Evolutionary conservation across 805 yeast genomes (phyloP), one percentile per base, ranked within the genome.

Genomic region (Kodamaea neixiangensis): DNA sequence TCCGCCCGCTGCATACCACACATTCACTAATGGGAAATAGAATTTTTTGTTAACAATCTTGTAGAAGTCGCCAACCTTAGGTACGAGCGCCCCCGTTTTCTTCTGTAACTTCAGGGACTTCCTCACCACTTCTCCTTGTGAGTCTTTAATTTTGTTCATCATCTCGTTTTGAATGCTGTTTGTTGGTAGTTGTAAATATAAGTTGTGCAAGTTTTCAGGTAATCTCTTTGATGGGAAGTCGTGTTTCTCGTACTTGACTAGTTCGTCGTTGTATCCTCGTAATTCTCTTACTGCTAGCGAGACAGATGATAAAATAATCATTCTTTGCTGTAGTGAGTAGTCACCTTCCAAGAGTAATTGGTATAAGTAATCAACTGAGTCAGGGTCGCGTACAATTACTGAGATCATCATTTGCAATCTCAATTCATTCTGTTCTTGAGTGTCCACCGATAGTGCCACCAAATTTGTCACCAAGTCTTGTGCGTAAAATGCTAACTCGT

Each of bases 271-370:
- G 25, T 74, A 64, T 0, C 91, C 93, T 41, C 86, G 72, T 7
- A 91, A 71, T 55, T 87, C 90, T 53, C 96, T 68, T 0, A 91
- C 89, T 2, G 88, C 80, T 19, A 91, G 68, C 0, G 92, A 85
- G 10, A 89, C 62, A 0, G 88, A 71, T 3, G 92, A 81, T 15
- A 94, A 65, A 7, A 92, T 73, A 22, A 80, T 69, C 68, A 92
- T 74, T 44, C 98, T 68, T 53, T 86, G 92, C 54, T 87, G 94
- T 15, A 94, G 64, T 0, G 96, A 89, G 54, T 86, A 82, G 60
- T 93, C 99, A 0, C 92, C 91, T 0, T 78, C 73, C 33, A 81
- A 70, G 14, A 91, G 69, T 14, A 85, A 64, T 21, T 72, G 62
- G 38, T 80, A 66, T 0, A 84, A 62, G 21, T 76, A 73, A 1